Percentiles rank a stretch among this genome's conserved stretches.
These are phyloP conservation scores for Phytophthora citrophthora DNA, from an alignment of 352 stramenopile genomes.

Conservation along the genomic window DNA sequence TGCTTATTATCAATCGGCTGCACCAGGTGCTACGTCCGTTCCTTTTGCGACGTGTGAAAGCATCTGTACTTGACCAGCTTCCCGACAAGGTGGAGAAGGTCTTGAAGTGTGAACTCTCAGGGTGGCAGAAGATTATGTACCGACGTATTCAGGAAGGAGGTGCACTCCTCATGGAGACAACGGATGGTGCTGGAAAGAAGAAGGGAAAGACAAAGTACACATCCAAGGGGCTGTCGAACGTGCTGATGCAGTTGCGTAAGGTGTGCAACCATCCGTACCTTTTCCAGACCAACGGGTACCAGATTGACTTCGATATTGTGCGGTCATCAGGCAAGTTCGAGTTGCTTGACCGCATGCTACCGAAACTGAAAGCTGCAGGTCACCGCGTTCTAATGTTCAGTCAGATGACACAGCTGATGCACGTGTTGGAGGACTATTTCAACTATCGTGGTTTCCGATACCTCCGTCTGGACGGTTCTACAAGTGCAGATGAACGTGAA, in stretches of 20 bases:
- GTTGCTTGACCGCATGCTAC: constrained; percentile 97
- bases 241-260: constrained; percentile 90
- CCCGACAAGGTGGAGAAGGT: constrained; percentile 90
- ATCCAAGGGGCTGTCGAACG: constrained; percentile 85
- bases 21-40: constrained; percentile 89
- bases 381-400: constrained; percentile 93
- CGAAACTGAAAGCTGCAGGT: constrained; percentile 93
- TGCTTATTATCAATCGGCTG: constrained; percentile 89
- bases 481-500: constrained; percentile 96
- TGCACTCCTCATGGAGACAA: constrained; percentile 81
- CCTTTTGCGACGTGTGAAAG: constrained; percentile 86
- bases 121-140: constrained; percentile 91
- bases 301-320: constrained; percentile 88
- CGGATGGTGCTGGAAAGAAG: constrained; percentile 59
- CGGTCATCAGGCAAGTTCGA: constrained; percentile 94
- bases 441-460: constrained; percentile 93
- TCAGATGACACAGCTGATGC: constrained; percentile 92
- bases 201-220: constrained; percentile 88
- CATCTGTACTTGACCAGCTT: constrained; percentile 85
- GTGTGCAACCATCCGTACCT: constrained; percentile 92
- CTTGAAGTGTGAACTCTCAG: constrained; percentile 86
- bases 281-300: constrained; percentile 86
- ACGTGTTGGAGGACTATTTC: constrained; percentile 92
- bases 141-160: constrained; percentile 89
- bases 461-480: constrained; percentile 96